Base-by-base conservation (phyloP, 2,329 filamentous ascomycete species). In the Fusarium subtropicale region DNA sequence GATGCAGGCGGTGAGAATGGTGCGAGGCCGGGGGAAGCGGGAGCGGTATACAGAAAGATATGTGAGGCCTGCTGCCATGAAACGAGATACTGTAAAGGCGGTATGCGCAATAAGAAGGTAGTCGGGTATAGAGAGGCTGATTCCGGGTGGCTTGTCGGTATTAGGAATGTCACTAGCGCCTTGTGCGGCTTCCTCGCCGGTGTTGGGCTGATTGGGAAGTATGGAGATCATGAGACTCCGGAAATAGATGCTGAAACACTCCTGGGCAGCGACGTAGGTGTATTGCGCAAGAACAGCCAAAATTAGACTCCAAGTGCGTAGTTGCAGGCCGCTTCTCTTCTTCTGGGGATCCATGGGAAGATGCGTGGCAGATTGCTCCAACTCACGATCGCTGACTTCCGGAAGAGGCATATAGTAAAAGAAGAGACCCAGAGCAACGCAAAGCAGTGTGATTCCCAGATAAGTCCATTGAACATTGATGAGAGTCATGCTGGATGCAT, bases 391-490 rank as follows among this genome's bases (percentile, higher is more conserved):
- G 36, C 81, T 84, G 11, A 88, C 84, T 68, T 90, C 89, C 1
- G 88, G 88, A 4, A 91, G 79, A 1, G 88, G 88, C 83, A 90
- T 88, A 72, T 91, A 91, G 75, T 87, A 91, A 76, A 91, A 90
- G 75, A 91, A 87, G 5, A 91, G 80, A 0, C 89, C 91, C 4
- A 97, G 83, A 5, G 87, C 82, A 54, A 91, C 91, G 60, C 91
- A 92, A 58, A 94, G 90, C 26, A 91, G 83, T 0, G 92, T 92
- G 64, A 95, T 91, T 57, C 90, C 91, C n/a, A 96, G 85, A 72
- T 96, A 96, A 0, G 92, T 92, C 91, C 91, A 97, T 78, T 96
- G 93, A 3, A 95, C 91, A 64, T 91, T 89, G 66, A 92, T 86
- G 5, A 96, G 84, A 2, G 86, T 86, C 31, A 83, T 76, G 34